These are phyloP conservation scores for Passiflora organensis DNA, from an alignment of 345 rosid genomes.

Conservation along the genomic window DNA sequence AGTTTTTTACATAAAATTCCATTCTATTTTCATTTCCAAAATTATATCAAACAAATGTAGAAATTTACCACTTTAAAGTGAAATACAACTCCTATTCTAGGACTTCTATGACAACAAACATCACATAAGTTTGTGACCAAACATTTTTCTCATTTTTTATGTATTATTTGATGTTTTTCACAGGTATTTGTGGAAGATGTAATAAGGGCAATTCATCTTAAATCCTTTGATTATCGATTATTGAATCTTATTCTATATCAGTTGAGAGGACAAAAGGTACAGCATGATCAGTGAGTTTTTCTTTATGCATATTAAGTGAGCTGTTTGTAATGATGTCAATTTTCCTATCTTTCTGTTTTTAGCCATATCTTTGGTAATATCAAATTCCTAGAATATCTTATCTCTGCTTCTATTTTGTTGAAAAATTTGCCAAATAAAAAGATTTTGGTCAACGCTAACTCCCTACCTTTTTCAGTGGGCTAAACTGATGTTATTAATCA, in stretches of 20 bases:
- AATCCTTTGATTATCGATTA: constrained; percentile 82
- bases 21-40: too few species aligned
- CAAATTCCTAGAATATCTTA: neutral
- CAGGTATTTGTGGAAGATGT: constrained; percentile 67
- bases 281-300: neutral
- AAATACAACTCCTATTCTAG: too few species aligned
- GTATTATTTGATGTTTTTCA: constrained; percentile 6
- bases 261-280: constrained; percentile 62
- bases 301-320: neutral
- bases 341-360: neutral
- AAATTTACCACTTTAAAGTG: too few species aligned
- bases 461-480: too few species aligned
- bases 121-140: too few species aligned
- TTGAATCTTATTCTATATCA: constrained; percentile 76
- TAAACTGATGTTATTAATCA: too few species aligned
- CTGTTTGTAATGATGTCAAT: neutral
- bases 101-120: too few species aligned
- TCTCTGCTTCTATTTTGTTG: neutral
- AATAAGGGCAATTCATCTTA: constrained; percentile 69
- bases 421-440: neutral
- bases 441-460: neutral
- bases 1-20: too few species aligned
- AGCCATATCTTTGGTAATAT: neutral
- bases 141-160: too few species aligned
- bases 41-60: too few species aligned